Evolutionary conservation across 2,329 filamentous ascomycete genomes (phyloP), one percentile per base, ranked within the genome.

Genomic region (Cyclaneusma minus): DNA sequence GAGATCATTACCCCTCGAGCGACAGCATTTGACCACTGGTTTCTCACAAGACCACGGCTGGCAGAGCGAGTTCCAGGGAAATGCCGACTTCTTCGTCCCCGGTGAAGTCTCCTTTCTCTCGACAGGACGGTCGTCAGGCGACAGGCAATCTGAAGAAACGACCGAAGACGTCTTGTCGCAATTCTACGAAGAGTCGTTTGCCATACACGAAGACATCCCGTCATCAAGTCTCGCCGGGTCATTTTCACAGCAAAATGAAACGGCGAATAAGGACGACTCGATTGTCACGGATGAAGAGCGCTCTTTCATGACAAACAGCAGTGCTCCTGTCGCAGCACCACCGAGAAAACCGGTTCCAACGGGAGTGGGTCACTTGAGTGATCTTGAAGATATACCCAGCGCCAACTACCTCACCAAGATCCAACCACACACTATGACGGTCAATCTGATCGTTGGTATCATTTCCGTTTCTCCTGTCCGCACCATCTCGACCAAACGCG

Each of bases 171-270:
- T 58, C 0, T 49, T 74, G 3, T 64, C 67, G 3, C 63, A 73
- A 30, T 91, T 89, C 47, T 79, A 82, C 40, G 68, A 89, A 35
- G 70, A 87, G 41, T 89, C 82, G 0, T 62, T 91, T 25, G 66
- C 71, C 2, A 54, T 76, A 9, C 70, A 91, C 44, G 63, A 80
- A 35, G 65, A 70, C 9, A 49, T 77, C 4, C 51, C 64, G 1
- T 77, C 72, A 0, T 78, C 74, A 2, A 35, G 31, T n/a, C n/a
- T n/a, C n/a, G n/a, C n/a, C n/a, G n/a, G n/a, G n/a, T n/a, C n/a
- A n/a, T n/a, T n/a, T n/a, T n/a, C n/a, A n/a, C n/a, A n/a, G n/a
- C n/a, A n/a, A n/a, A n/a, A n/a, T n/a, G n/a, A n/a, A n/a, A n/a
- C n/a, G n/a, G n/a, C n/a, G n/a, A n/a, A n/a, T n/a, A n/a, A n/a